phyloP scores from a whole-genome alignment of 768 basidiomycete species.

The Tylopilus rubrobrunneus region DNA sequence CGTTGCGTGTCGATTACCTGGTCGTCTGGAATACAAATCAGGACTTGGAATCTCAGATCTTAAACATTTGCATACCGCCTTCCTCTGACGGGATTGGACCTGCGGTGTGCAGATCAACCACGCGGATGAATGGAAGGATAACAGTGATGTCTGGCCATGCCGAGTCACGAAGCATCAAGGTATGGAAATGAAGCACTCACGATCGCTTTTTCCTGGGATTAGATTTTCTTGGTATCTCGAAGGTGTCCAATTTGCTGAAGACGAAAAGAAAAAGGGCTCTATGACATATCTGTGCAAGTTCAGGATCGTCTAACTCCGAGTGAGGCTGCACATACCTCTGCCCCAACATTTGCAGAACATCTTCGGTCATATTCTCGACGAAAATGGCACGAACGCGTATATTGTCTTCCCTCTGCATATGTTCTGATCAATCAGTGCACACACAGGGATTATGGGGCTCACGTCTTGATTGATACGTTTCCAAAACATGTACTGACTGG shows the following conservation, averaged over 20 bases:
- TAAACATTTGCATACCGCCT: too few species aligned
- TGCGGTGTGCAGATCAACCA: slow-evolving; percentile 18
- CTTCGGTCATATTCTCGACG: slow-evolving; percentile 45
- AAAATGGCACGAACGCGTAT: slow-evolving; percentile 49
- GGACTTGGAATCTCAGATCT: too few species aligned
- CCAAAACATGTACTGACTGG: too few species aligned
- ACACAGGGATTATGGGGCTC: too few species aligned
- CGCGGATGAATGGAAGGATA: slow-evolving; percentile 49
- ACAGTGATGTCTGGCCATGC: slow-evolving; percentile 48
- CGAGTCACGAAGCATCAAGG: neutral
- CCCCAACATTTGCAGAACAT: slow-evolving; percentile 54
- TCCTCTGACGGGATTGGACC: neutral
- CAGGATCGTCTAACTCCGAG: neutral
- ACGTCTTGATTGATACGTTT: too few species aligned
- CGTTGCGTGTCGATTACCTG: slow-evolving; percentile 50
- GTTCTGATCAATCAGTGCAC: too few species aligned
- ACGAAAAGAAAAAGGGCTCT: slow-evolving; percentile 65
- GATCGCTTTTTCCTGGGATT: slow-evolving; percentile 41
- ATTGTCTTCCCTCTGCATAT: slow-evolving; percentile 32
- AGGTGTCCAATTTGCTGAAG: slow-evolving; percentile 64
- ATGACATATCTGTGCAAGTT: slow-evolving; percentile 39
- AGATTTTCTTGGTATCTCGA: slow-evolving; percentile 57
- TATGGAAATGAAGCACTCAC: slow-evolving; percentile 38
- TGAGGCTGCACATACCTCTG: slow-evolving; percentile 36
- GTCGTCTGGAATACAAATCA: slow-evolving; percentile 11